Evolutionary conservation across 1,284 basidiomycete species (phyloP).

Genomic region (Trichosporon coremiiforme): DNA sequence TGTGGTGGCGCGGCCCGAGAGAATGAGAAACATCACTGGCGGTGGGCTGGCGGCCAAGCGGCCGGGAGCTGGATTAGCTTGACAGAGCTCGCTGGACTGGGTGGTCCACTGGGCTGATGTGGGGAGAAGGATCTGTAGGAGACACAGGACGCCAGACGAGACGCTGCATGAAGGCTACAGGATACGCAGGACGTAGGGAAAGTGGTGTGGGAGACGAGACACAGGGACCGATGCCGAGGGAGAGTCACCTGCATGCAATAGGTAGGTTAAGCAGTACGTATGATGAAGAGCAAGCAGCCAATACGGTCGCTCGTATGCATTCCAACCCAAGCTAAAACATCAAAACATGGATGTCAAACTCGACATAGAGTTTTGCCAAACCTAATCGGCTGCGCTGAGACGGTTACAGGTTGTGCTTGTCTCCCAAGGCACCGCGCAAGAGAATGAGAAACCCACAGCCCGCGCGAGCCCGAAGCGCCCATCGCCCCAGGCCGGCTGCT

Average conservation of each 20-base stretch:
- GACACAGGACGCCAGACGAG: background rate
- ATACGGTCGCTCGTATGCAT: background rate
- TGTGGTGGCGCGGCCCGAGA: conserved; percentile 11
- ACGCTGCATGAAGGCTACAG: background rate
- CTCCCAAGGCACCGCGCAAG: background rate
- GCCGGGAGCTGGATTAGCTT: too few relatives aligned
- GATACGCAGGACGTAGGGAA: background rate
- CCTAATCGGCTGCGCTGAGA: conserved; percentile 11
- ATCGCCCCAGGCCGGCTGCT: too few relatives aligned
- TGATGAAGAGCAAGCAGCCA: background rate
- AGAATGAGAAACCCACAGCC: background rate
- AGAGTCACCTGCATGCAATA: conserved; percentile 2
- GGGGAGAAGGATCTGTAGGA: background rate
- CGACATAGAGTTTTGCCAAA: background rate
- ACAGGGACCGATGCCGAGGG: background rate
- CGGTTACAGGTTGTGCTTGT: conserved; percentile 13
- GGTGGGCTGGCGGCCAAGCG: too few relatives aligned
- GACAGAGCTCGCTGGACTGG: background rate
- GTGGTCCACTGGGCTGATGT: background rate
- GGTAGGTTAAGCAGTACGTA: conserved; percentile 6
- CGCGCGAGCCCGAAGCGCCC: too few relatives aligned
- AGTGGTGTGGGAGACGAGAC: conserved; percentile 9
- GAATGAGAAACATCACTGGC: background rate
- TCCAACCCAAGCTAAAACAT: conserved; percentile 12
- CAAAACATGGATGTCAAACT: conserved; percentile 4